A percentile compares a stretch with the other conserved stretches of the same genome.
Conservation (phyloP, 1,284 basidiomycete species). For the Boletus sp. region DNA sequence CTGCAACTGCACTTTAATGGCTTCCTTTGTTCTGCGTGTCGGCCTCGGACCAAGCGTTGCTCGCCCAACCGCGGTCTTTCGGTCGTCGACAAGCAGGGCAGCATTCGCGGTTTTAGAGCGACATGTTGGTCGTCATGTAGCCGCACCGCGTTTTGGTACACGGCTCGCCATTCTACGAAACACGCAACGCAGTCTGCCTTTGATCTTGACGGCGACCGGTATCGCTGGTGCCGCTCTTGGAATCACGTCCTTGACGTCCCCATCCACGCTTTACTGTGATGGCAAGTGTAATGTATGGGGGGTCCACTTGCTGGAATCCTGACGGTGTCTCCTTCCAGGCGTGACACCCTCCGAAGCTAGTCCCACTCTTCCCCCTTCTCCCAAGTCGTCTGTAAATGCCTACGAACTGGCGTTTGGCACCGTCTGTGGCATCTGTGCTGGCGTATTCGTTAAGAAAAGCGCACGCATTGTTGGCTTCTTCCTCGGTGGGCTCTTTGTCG, state of each 20-base stretch:
- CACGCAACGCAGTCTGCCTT: slow-evolving; percentile 11
- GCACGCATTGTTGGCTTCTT: slow-evolving; percentile 79
- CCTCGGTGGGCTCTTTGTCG: slow-evolving; percentile 80
- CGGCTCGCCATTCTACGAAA: background rate
- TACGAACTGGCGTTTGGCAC: slow-evolving; percentile 88
- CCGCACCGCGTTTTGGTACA: background rate
- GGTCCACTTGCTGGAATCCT: background rate
- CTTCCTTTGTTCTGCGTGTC: slow-evolving; percentile 13
- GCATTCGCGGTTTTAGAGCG: slow-evolving; percentile 3
- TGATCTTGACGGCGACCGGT: slow-evolving; percentile 25
- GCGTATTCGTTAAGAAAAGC: slow-evolving; percentile 94
- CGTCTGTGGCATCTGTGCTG: slow-evolving; percentile 82
- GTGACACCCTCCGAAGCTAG: slow-evolving; percentile 1
- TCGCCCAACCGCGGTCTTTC: slow-evolving; percentile 2
- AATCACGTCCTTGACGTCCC: slow-evolving; percentile 25
- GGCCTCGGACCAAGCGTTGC: slow-evolving; percentile 15
- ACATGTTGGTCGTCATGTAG: background rate
- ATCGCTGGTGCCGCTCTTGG: slow-evolving; percentile 39
- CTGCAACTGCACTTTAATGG: slow-evolving; percentile 8
- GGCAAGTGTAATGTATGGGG: slow-evolving; percentile 24
- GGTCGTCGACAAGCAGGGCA: background rate
- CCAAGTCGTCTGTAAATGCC: slow-evolving; percentile 67
- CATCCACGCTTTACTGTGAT: slow-evolving; percentile 36
- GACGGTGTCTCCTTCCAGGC: slow-evolving; percentile 17
- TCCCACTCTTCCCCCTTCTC: slow-evolving; percentile 45